Evolutionary conservation across 441 rosid species (phyloP).

Genomic region (Erysimum pusillum): DNA sequence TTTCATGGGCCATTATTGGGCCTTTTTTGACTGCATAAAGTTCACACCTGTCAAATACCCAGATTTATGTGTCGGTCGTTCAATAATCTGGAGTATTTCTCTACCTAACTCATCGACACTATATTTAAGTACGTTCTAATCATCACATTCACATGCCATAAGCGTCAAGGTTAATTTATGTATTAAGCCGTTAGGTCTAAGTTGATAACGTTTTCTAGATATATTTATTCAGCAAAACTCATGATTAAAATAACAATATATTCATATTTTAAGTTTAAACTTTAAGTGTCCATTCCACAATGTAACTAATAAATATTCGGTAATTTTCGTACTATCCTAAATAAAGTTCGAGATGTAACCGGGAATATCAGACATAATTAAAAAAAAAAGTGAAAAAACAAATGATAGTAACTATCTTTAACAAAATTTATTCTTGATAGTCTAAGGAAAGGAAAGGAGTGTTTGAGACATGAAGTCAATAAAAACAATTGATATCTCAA

Average conservation of each 20-base stretch:
- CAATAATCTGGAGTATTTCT: too few relatives aligned
- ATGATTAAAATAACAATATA: too few relatives aligned
- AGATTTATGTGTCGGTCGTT: too few relatives aligned
- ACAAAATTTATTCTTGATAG: conserved; percentile 20
- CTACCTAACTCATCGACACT: too few relatives aligned
- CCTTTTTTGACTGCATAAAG: neutral
- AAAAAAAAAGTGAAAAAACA: neutral
- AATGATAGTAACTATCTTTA: neutral
- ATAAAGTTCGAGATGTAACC: neutral
- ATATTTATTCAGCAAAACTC: too few relatives aligned
- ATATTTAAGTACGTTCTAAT: too few relatives aligned
- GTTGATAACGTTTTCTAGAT: too few relatives aligned
- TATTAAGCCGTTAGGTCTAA: too few relatives aligned
- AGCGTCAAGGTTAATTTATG: too few relatives aligned
- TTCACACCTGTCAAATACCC: too few relatives aligned
- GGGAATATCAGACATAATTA: neutral
- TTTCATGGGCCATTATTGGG: conserved; percentile 41
- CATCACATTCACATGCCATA: too few relatives aligned
- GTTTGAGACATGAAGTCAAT: conserved; percentile 37
- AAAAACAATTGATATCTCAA: conserved; percentile 44
- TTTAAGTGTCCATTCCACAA: neutral
- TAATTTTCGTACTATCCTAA: neutral
- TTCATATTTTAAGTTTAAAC: too few relatives aligned
- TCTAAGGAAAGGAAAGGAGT: conserved; percentile 13
- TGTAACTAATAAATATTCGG: neutral